These are phyloP conservation scores for Crithidia fasciculata DNA, from an alignment of 208 protist species.

Conservation along the genomic window DNA sequence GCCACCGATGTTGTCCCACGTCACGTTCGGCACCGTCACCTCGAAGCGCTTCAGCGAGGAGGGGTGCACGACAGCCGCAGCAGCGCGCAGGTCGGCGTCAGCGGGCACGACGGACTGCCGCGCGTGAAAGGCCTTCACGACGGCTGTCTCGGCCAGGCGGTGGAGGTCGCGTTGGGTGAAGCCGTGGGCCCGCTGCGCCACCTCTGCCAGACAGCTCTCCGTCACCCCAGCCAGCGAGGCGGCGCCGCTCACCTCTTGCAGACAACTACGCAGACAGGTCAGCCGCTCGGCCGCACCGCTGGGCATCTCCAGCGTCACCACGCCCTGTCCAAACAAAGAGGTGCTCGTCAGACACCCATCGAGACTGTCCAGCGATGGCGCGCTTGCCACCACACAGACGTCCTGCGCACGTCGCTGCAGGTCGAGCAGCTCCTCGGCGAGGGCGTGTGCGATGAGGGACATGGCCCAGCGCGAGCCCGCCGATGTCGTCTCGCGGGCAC, in stretches of 20 bases:
- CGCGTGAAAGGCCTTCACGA: slow-evolving; percentile 36
- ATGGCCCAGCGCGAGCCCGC: slow-evolving; percentile 52
- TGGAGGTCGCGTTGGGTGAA: slow-evolving; percentile 68
- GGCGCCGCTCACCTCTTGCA: slow-evolving; percentile 9
- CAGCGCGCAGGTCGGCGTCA: slow-evolving; percentile 34
- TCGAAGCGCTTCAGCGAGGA: slow-evolving; percentile 68
- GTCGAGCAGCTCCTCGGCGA: slow-evolving; percentile 50
- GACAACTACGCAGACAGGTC: slow-evolving; percentile 25
- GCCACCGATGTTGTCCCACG: slow-evolving; percentile 96
- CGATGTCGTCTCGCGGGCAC: slow-evolving; percentile 30
- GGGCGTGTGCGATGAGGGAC: slow-evolving; percentile 36
- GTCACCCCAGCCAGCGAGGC: slow-evolving; percentile 5
- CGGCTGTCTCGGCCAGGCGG: slow-evolving; percentile 49
- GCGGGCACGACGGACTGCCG: slow-evolving; percentile 20
- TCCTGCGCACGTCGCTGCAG: slow-evolving; percentile 19
- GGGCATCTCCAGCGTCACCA: slow-evolving; percentile 33
- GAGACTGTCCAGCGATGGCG: slow-evolving; percentile 37
- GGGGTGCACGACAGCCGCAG: slow-evolving; percentile 46
- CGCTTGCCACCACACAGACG: slow-evolving; percentile 43
- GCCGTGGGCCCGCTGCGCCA: slow-evolving; percentile 53
- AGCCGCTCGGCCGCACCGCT: slow-evolving; percentile 29
- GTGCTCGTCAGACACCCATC: slow-evolving; percentile 29
- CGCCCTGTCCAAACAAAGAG: slow-evolving; percentile 23
- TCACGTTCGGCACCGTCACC: slow-evolving; percentile 87
- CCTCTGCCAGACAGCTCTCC: slow-evolving; percentile 26